Evolutionary conservation across 495 filamentous ascomycete species (phyloP).

Genomic region (Penicillium roqueforti): DNA sequence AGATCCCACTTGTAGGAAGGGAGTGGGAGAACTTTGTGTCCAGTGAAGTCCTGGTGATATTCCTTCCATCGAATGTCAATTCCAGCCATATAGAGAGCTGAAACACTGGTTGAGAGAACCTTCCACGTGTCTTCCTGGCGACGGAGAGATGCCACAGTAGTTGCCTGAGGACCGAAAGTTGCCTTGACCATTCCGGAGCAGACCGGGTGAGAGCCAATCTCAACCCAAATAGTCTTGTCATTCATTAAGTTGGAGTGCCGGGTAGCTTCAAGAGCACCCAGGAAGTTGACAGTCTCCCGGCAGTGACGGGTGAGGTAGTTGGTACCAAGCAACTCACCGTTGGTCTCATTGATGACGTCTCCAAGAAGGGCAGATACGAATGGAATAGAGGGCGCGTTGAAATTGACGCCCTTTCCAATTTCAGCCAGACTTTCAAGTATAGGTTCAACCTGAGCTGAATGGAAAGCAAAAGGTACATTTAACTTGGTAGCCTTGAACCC

Average conservation of each 20-base stretch:
- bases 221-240: conserved; percentile 50
- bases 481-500: conserved; percentile 66
- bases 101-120: conserved; percentile 55
- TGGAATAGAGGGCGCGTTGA: conserved; percentile 58
- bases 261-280: conserved; percentile 56
- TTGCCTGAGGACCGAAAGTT: conserved; percentile 54
- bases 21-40: conserved; percentile 59
- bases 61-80: conserved; percentile 72
- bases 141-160: conserved; percentile 57
- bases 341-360: conserved; percentile 50
- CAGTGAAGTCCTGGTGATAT: conserved; percentile 68
- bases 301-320: conserved; percentile 64
- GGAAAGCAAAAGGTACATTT: conserved; percentile 75
- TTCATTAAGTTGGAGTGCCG: conserved; percentile 41
- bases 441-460: conserved; percentile 74
- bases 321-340: conserved; percentile 48
- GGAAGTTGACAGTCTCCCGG: conserved; percentile 71
- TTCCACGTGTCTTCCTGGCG: conserved; percentile 58
- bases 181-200: conserved; percentile 67
- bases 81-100: conserved; percentile 59
- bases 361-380: conserved; percentile 67
- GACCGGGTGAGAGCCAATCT: conserved; percentile 67
- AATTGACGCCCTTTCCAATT: conserved; percentile 54
- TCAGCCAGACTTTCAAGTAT: conserved; percentile 64
- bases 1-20: conserved; percentile 74